These are phyloP conservation scores for Vitis rupestris DNA, from an alignment of 164 flowering plant genomes.

Conservation along the genomic window DNA sequence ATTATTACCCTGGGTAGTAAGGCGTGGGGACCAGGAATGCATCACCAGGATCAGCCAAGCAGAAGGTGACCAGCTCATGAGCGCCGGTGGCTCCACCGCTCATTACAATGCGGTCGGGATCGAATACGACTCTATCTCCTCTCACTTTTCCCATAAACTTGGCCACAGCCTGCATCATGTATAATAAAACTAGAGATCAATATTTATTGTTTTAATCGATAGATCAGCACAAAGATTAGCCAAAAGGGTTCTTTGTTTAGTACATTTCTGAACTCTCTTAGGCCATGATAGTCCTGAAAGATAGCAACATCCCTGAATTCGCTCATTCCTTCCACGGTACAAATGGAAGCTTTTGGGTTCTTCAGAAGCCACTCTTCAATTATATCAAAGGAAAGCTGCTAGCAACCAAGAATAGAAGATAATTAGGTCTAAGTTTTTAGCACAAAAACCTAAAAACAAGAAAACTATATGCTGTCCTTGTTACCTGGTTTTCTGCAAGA, in stretches of 20 bases:
- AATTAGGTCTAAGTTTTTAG: background rate
- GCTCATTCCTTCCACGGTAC: conserved; percentile 54
- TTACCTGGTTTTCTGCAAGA: conserved; percentile 71
- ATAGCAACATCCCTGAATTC: conserved; percentile 63
- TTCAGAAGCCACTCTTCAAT: conserved; percentile 64
- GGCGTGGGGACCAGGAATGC: conserved; percentile 86
- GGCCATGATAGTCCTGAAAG: conserved; percentile 89
- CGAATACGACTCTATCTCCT: conserved; percentile 57
- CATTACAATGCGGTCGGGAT: conserved; percentile 81
- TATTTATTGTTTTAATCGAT: too few species aligned
- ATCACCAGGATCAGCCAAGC: conserved; percentile 87
- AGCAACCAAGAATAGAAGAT: background rate
- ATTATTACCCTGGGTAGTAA: conserved; percentile 77
- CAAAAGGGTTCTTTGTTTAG: background rate
- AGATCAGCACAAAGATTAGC: background rate
- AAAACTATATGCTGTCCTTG: background rate
- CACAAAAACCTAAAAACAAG: background rate
- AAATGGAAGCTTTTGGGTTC: conserved; percentile 78
- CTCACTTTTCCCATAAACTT: conserved; percentile 77
- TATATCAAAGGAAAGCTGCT: conserved; percentile 73
- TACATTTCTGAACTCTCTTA: conserved; percentile 76
- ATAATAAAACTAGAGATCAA: too few species aligned
- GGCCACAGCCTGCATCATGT: conserved; percentile 61
- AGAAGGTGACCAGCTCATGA: conserved; percentile 67
- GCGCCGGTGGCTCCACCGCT: conserved; percentile 97